Evolutionary conservation across 176 grass and related monocot species (phyloP).

Genomic region (Calamus simplicifolius): DNA sequence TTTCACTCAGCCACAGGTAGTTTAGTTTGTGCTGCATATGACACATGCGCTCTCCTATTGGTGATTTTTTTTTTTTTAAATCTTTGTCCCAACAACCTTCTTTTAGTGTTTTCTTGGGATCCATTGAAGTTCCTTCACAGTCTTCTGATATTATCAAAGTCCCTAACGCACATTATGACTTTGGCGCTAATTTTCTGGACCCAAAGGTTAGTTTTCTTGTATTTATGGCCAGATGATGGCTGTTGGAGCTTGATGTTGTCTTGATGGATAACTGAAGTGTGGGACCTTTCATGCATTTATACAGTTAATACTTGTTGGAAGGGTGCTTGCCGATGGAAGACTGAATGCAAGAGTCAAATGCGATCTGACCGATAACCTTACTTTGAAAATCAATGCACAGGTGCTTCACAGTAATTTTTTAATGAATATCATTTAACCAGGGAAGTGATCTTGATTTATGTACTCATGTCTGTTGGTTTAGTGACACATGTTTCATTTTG

Average conservation of each 20-base stretch:
- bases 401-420: slow-evolving; percentile 31
- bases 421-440: neutral
- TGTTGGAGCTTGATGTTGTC: neutral
- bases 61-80: neutral
- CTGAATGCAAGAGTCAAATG: slow-evolving; percentile 95
- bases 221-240: neutral
- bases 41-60: neutral
- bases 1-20: slow-evolving; percentile 57
- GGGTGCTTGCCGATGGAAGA: slow-evolving; percentile 88
- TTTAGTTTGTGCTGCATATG: neutral
- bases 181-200: slow-evolving; percentile 95
- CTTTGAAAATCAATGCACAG: slow-evolving; percentile 91
- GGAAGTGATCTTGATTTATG: too few species aligned
- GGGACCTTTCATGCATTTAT: slow-evolving; percentile 15
- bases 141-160: slow-evolving; percentile 77
- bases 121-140: slow-evolving; percentile 79
- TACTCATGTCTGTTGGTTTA: too few species aligned
- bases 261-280: slow-evolving; percentile 15
- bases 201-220: slow-evolving; percentile 57
- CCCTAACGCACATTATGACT: slow-evolving; percentile 88
- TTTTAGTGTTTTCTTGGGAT: slow-evolving; percentile 83
- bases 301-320: slow-evolving; percentile 92
- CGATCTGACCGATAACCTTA: slow-evolving; percentile 82
- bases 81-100: slow-evolving; percentile 22
- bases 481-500: slow-evolving; percentile 3